Base-by-base conservation (phyloP, 352 stramenopile species). In the Globisporangium abappressorium region DNA sequence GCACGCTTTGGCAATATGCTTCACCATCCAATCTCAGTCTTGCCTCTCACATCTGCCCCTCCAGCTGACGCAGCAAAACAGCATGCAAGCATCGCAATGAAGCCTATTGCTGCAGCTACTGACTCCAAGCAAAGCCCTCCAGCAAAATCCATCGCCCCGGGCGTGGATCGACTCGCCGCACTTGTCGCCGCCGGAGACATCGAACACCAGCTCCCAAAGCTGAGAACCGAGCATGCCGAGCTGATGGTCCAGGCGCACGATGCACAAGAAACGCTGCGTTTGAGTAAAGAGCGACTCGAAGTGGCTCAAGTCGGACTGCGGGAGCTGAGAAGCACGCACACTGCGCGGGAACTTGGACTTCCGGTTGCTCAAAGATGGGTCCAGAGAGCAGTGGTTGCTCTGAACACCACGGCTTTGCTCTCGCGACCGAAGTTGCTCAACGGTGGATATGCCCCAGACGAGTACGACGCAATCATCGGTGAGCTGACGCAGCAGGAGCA, bases 141-240 rank as follows among this genome's bases (percentile, higher is more conserved):
- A 15, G 33, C 15, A 20, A 57, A 72, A 30, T 72, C 69, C 51
- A 56, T 80, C 11, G 70, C 75, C 0, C 55, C 76, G 15, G 87
- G 76, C 41, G 85, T 80, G 30, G 82, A 93, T 54, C 75, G 83
- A 0, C 67, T 92, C 38, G 81, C 85, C 30, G 82, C 81, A 0
- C 63, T 93, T 5, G 70, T 91, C 1, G 77, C 87, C 8, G 83
- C 82, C 28, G 84, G 82, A n/a, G 66, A 71, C 46, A 76, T 95
- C 2, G 82, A 93, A 53, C 80, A 90, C 22, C 85, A 93, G 59
- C 69, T 94, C 1, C 59, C 76, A 0, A 92, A 90, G 59, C 85
- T 95, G 77, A 90, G 90, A 58, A 76, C 47, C 26, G 87, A 92
- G 53, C 78, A 92, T 59, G 64, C 79, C 0, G 85, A 95, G 65